phyloP scores from a whole-genome alignment of 495 filamentous ascomycete species.

The Penicillium pancosmium region DNA sequence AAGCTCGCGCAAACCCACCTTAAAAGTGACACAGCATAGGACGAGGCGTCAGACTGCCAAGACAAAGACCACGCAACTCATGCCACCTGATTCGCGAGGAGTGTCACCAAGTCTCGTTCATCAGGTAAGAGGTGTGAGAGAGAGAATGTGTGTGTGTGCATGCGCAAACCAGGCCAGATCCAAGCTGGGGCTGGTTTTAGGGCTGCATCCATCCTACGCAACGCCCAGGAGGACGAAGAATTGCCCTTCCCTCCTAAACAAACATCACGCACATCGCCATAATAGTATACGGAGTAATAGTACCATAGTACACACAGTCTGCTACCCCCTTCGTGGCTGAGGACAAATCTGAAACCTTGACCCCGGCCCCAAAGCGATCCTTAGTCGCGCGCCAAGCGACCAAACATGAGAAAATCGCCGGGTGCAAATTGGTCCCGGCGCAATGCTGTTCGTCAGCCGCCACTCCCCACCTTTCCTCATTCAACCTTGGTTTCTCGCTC shows the following conservation, averaged over 20 bases:
- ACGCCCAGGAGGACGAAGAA: background rate
- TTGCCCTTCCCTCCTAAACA: background rate
- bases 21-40: conserved; percentile 4
- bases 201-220: background rate
- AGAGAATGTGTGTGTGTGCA: background rate
- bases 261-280: background rate
- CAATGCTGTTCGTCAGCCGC: conserved; percentile 14
- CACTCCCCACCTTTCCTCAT: conserved; percentile 13
- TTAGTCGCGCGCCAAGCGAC: conserved; percentile 26
- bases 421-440: conserved; percentile 9
- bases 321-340: conserved; percentile 9
- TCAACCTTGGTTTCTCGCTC: background rate
- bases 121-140: background rate
- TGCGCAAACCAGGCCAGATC: background rate
- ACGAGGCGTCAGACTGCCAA: conserved; percentile 1
- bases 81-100: background rate
- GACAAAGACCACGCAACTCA: conserved; percentile 2
- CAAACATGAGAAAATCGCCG: conserved; percentile 12
- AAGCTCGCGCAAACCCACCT: conserved; percentile 4
- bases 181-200: background rate
- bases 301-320: background rate
- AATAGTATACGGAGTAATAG: background rate
- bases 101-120: conserved; percentile 1
- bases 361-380: background rate
- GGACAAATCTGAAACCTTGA: background rate